Base-by-base conservation (phyloP, 2,329 filamentous ascomycete genomes). In the Harringtonia lauricola region DNA sequence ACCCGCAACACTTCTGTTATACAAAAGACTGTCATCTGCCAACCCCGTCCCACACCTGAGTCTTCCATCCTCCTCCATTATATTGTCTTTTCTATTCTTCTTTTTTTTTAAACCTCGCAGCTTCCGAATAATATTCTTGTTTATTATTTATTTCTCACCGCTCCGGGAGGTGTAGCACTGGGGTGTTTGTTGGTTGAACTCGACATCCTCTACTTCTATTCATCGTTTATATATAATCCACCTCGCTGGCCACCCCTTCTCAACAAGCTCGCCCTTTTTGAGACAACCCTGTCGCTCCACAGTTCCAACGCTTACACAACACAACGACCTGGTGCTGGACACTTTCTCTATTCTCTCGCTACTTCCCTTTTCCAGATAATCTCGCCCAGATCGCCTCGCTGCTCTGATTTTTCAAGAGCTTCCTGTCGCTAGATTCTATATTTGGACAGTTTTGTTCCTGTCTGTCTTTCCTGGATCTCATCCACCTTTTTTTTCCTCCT, bases 11-110 rank as follows among this genome's bases (percentile, higher is more conserved):
- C 24, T n/a, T 40, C 26, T 19, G 42, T 45, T 42, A 42, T 47
- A 47, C 46, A 42, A 45, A 47, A 45, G 39, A 39, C 42, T 40
- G 46, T 44, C 46, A 47, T 40, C 46, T 47, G 43, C 46, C 46
- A 47, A 28, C 22, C 36, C 36, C 46, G 37, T 47, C 46, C 43
- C 36, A 47, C 37, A 19, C 18, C 28, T 31, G 5, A 8, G n/a
- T 39, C 24, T 34, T 36, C 9, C 31, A 17, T 41, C 22, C 33
- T 17, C 9, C 29, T 22, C 14, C 19, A 19, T 14, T 33, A 22
- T 36, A 35, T 36, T 41, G 22, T 35, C 30, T 41, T 19, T 28
- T 19, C 18, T n/a, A 33, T 15, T 6, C 30, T 15, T 33, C n/a
- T 5, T 33, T 14, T 33, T 33, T 5, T 15, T 33, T 6, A 33